Base-by-base conservation (phyloP, 352 stramenopile genomes). In the Aphanomyces stellatus region DNA sequence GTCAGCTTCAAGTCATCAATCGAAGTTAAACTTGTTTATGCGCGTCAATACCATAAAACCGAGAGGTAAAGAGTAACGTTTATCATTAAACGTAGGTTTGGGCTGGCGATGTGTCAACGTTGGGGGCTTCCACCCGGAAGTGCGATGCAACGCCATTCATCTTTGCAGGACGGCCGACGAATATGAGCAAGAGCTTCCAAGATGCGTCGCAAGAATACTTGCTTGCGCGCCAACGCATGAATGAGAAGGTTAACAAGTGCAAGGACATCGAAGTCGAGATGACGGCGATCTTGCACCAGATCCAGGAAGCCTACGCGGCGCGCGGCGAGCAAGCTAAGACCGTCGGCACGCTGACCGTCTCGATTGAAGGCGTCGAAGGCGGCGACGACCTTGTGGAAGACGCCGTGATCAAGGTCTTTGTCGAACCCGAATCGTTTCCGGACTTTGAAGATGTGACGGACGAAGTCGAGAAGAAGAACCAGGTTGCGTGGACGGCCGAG, bases 181-280 rank as follows among this genome's bases (percentile, higher is more conserved):
- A 11, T 15, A 67, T 67, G 60, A 67, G 48, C 60, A 67, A 67
- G 34, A 31, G 34, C 19, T 67, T 88, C 65, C 80, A 93, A 71
- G 81, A 87, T 49, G 77, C 81, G 48, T 92, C 83, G 43, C 80
- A 90, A 71, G 76, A 92, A 66, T 93, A 93, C 72, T 72, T 93
- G 57, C 46, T 67, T n/a, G 76, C 87, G 63, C 90, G 85, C 70
- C 83, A 85, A 55, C 85, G 85, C 62, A 83, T 93, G 27, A 86
- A 85, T 40, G 74, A 79, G 68, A 91, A 92, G 74, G 78, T 88
- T 55, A 85, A 93, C 33, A 76, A 90, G 65, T 77, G 90, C 55
- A 89, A 90, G 72, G 65, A 72, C 28, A 71, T 92, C 28, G 83
- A 93, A 55, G 72, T 76, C 63, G 73, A 91, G 75, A 90, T 93